Conservation (phyloP, 129 eudicot genomes). For the Tagetes erecta region DNA sequence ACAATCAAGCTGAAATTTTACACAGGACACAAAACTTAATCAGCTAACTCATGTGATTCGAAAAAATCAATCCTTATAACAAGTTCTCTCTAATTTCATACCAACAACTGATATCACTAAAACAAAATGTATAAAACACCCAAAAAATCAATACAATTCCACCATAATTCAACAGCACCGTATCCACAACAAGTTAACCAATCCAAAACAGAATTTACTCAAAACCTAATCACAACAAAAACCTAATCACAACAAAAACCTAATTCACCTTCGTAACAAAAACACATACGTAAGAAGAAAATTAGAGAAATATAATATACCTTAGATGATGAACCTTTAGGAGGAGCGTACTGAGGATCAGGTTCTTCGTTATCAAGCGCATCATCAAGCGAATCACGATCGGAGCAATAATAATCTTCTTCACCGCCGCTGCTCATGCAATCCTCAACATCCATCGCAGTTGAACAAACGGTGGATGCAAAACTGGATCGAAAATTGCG, state of each 20-base stretch:
- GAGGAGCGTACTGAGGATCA: conserved; percentile 44
- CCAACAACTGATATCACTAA: background rate
- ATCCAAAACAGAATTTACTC: background rate
- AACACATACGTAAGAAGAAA: background rate
- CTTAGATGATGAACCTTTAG: conserved; percentile 53
- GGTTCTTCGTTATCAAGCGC: conserved; percentile 50
- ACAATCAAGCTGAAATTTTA: conserved; percentile 1
- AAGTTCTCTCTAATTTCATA: background rate
- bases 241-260: background rate
- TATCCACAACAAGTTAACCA: background rate
- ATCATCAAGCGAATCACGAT: conserved; percentile 52
- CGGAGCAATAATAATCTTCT: conserved; percentile 55
- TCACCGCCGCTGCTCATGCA: conserved; percentile 56
- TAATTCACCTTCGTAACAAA: background rate
- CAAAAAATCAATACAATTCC: conserved; percentile 12
- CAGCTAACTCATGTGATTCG: background rate
- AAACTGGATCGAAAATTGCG: conserved; percentile 24
- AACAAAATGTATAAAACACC: conserved; percentile 8
- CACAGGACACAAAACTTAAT: conserved; percentile 6
- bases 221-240: conserved; percentile 13
- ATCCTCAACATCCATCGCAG: conserved; percentile 47
- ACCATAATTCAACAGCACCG: conserved; percentile 20
- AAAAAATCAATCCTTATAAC: background rate
- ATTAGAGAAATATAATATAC: conserved; percentile 18
- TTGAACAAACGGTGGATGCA: conserved; percentile 16